Evolutionary conservation across 805 yeast species (phyloP).

Genomic region (Torulaspora franciscae): DNA sequence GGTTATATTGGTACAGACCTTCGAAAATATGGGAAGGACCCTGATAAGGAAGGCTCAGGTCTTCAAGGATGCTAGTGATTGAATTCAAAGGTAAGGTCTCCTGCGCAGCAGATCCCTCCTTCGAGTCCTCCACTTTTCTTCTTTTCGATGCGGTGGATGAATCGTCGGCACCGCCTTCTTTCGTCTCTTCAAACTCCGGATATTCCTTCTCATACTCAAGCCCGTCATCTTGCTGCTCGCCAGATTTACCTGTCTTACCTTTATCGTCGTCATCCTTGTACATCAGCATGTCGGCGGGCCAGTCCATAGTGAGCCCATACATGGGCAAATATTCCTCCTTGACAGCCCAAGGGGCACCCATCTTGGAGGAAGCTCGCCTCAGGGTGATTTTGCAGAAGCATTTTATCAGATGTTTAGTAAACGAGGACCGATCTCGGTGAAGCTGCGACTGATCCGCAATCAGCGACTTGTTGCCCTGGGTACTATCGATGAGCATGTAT

Average conservation of each 20-base stretch:
- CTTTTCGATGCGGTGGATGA: constrained; percentile 19
- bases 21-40: constrained; percentile 21
- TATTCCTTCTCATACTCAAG: constrained; percentile 23
- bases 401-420: constrained; percentile 85
- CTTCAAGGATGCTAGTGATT: constrained; percentile 28
- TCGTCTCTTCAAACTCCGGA: not conserved
- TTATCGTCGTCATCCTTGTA: constrained; percentile 31
- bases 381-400: constrained; percentile 72
- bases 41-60: constrained; percentile 25
- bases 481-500: constrained; percentile 62
- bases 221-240: constrained; percentile 24
- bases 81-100: constrained; percentile 9
- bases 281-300: constrained; percentile 33
- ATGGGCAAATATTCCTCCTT: constrained; percentile 53
- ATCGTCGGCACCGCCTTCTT: constrained; percentile 14
- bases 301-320: constrained; percentile 34
- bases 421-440: constrained; percentile 75
- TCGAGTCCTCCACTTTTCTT: constrained; percentile 13
- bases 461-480: constrained; percentile 49
- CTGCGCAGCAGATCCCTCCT: constrained; percentile 9
- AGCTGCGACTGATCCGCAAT: constrained; percentile 71
- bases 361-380: constrained; percentile 68
- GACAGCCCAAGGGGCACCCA: constrained; percentile 96
- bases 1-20: constrained; percentile 21
- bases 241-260: constrained; percentile 13